Evolutionary conservation across 768 basidiomycete species (phyloP), one percentile per base, ranked within the genome.

Genomic region (Collybia sp.): DNA sequence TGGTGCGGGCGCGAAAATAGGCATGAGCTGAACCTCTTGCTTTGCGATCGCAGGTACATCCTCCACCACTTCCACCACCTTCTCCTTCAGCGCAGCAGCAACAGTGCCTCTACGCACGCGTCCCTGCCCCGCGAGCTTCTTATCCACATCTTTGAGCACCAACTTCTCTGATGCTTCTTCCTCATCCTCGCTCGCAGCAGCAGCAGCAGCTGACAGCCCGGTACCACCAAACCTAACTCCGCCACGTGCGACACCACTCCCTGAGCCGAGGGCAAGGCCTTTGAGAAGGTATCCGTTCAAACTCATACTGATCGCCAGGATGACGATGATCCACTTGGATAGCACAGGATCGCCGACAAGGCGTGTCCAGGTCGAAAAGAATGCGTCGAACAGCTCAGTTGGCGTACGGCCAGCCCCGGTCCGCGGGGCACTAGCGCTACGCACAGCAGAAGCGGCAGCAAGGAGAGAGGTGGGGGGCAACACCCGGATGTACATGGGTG

Each of bases 331-430:
- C 88, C 91, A 94, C 69, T 98, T 98, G 57, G 81, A 85, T 50
- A 98, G 68, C 42, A 97, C 80, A 1, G 95, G 95, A 59, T 99
- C 95, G 32, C 93, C 93, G 42, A 97, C 92, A 53, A 97, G 82
- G 12, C 72, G 69, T 8, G 91, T 90, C 94, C 94, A 97, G 3
- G 80, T 76, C 36, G 80, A 80, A 88, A 96, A 89, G 72, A 94
- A 94, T 49, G 79, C 75, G 49, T 94, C 92, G 44, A 95, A 68
- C 16, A 79, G 67, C 47, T 83, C 81, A 18, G 68, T 71, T 2
- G 76, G 68, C 48, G 55, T 60, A 25, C 47, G 42, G 59, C 36
- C 45, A 13, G 40, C 34, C 51, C 50, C 6, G 55, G 57, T 36
- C 36, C 48, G 45, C 17, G 33, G 5, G 30, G n/a, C 2, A 10